Percentiles rank a stretch among this genome's conserved stretches.
These are phyloP conservation scores for Fusarium torreyae DNA, from an alignment of 2,329 filamentous ascomycete genomes.

Conservation along the genomic window DNA sequence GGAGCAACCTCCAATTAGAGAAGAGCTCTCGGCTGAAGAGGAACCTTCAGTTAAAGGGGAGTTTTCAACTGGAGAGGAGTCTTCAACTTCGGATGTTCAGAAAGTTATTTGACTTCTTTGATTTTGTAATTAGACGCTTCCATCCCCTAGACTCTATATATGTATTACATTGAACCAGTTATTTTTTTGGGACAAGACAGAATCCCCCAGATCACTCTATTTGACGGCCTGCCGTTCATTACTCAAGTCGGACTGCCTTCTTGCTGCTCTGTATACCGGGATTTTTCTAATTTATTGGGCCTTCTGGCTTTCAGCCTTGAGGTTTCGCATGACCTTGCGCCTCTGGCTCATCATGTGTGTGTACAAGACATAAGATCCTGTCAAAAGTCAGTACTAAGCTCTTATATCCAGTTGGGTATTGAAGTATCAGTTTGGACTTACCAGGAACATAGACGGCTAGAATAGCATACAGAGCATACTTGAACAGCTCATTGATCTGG, in stretches of 20 bases:
- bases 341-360: constrained; percentile 96
- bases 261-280: background rate
- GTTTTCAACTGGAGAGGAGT: background rate
- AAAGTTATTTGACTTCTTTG: constrained; percentile 5
- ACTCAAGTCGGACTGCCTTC: background rate
- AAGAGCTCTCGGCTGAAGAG: background rate
- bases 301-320: constrained; percentile 65
- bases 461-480: constrained; percentile 74
- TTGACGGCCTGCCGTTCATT: background rate
- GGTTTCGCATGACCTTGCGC: constrained; percentile 80
- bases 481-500: constrained; percentile 63
- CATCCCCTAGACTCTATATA: constrained; percentile 10
- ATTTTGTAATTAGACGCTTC: constrained; percentile 5
- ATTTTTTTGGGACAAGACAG: background rate
- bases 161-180: constrained; percentile 17
- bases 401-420: background rate
- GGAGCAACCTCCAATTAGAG: background rate
- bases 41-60: background rate
- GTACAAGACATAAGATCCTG: constrained; percentile 85
- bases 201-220: background rate
- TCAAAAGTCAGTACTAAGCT: constrained; percentile 6
- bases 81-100: background rate
- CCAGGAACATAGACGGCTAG: constrained; percentile 85
- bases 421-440: constrained; percentile 58
- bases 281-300: constrained; percentile 46